Conservation (phyloP, 306 rosid species). For the Cotoneaster glaucophyllus region DNA sequence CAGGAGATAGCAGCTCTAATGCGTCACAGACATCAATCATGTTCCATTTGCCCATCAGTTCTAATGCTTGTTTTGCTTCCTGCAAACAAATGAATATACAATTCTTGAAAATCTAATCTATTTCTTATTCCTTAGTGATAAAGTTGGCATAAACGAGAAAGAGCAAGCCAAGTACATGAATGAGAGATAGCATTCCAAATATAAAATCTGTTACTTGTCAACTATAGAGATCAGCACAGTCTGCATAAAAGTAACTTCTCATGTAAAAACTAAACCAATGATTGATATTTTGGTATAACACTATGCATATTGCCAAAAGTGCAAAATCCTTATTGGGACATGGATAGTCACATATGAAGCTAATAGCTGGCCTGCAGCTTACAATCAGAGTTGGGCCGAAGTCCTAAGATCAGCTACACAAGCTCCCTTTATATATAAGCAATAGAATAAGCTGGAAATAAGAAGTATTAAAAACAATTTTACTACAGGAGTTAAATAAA, state of each 20-base stretch:
- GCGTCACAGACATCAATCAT: constrained; percentile 97
- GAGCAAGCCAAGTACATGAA: not conserved
- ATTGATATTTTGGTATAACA: not conserved
- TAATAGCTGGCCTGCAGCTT: constrained; percentile 2
- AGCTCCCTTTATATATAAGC: not conserved
- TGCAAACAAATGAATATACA: constrained; percentile 33
- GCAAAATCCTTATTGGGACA: not conserved
- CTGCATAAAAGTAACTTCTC: not conserved
- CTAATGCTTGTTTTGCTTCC: constrained; percentile 98
- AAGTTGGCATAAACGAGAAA: not conserved
- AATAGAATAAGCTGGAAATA: not conserved
- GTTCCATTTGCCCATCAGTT: constrained; percentile 90
- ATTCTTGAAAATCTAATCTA: not conserved
- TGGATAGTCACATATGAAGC: not conserved
- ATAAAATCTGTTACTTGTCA: not conserved
- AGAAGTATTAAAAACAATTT: not conserved
- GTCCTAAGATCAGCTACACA: not conserved
- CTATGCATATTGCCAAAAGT: not conserved
- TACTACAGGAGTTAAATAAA: not conserved
- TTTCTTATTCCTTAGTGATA: not conserved
- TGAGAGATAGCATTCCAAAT: not conserved
- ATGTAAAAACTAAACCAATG: not conserved
- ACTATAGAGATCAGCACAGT: not conserved
- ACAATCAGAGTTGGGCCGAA: not conserved
- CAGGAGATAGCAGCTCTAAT: constrained; percentile 87